Percentiles rank a stretch among this genome's conserved stretches.
Evolutionary conservation across 805 yeast species (phyloP).

Genomic region (Suhomyces sp.): DNA sequence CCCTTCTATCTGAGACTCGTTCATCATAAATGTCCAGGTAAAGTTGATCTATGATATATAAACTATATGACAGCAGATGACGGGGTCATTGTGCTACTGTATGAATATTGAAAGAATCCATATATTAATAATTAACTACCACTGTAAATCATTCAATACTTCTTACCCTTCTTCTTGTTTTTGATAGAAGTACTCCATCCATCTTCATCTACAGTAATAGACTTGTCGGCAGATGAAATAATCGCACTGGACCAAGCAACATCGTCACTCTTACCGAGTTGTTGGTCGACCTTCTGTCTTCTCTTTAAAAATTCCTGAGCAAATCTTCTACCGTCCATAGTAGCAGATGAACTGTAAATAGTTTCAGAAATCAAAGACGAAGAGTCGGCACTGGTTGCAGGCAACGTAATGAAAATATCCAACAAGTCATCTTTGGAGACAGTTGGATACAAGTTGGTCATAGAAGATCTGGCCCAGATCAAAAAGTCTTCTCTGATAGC

Average conservation of each 20-base stretch:
- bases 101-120: no score
- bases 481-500: slow-evolving; percentile 56
- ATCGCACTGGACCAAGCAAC: slow-evolving; percentile 77
- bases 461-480: slow-evolving; percentile 68
- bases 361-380: slow-evolving; percentile 89
- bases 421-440: slow-evolving; percentile 78
- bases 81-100: no score
- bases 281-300: slow-evolving; percentile 69
- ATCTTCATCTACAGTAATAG: slow-evolving; percentile 41
- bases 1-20: no score
- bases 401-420: slow-evolving; percentile 76
- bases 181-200: slow-evolving; percentile 47
- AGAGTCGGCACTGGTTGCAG: slow-evolving; percentile 65
- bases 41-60: no score
- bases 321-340: slow-evolving; percentile 93
- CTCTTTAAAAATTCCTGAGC: slow-evolving; percentile 86
- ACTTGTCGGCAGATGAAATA: slow-evolving; percentile 40
- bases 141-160: slow-evolving; percentile 17
- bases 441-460: slow-evolving; percentile 67
- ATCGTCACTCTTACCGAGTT: slow-evolving; percentile 35
- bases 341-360: slow-evolving; percentile 79
- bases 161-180: slow-evolving; percentile 40
- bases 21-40: no score
- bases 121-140: no score
- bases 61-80: no score